Conservation (phyloP, 805 yeast species). For the Candida alai region DNA sequence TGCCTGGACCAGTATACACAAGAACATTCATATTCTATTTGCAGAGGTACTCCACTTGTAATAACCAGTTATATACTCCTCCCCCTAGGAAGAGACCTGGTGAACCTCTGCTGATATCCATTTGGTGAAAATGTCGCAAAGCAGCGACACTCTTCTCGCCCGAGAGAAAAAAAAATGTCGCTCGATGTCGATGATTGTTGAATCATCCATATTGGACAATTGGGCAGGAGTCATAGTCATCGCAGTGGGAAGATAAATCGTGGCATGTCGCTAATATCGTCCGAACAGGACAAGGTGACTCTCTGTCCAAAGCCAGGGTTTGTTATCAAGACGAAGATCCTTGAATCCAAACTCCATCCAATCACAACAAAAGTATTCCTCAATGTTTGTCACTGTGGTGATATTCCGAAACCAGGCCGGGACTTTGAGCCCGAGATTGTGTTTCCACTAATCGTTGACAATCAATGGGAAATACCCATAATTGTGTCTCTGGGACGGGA, state of each 20-base stretch:
- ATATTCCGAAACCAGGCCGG: conserved; percentile 58
- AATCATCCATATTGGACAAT: conserved; percentile 1
- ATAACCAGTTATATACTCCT: no score
- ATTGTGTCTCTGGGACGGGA: conserved; percentile 56
- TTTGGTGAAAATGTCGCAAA: no score
- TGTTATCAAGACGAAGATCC: conserved; percentile 63
- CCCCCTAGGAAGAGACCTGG: no score
- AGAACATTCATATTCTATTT: conserved; percentile 28
- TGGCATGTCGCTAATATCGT: conserved; percentile 2
- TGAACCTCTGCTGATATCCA: no score
- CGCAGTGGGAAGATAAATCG: no score
- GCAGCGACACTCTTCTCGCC: no score
- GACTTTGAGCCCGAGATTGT: conserved; percentile 56
- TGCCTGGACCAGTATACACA: conserved; percentile 58
- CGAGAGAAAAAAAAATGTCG: not conserved
- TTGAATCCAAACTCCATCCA: conserved; percentile 26
- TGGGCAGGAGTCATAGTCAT: no score
- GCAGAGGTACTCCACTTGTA: no score
- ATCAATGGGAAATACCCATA: conserved; percentile 84
- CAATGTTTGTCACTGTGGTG: conserved; percentile 65
- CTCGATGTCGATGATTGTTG: not conserved
- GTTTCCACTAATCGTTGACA: conserved; percentile 60
- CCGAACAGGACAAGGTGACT: conserved; percentile 14
- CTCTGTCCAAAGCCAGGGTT: conserved; percentile 62
- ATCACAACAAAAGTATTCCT: conserved; percentile 64